Base-by-base conservation (phyloP, 2,329 filamentous ascomycete genomes). In the Westerdykella sp. region DNA sequence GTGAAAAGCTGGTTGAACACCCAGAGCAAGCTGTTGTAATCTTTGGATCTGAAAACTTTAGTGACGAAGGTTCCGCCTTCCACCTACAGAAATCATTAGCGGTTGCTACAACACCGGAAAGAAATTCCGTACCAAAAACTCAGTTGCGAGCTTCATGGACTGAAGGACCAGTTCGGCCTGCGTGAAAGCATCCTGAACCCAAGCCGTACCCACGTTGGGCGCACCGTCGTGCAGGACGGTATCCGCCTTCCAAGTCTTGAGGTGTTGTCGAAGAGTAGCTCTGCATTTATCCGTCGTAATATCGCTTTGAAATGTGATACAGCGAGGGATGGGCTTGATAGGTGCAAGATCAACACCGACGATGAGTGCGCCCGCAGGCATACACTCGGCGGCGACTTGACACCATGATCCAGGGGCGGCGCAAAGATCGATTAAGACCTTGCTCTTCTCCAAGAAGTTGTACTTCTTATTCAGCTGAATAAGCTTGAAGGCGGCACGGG, bases 401-500 rank as follows among this genome's bases (percentile, higher is more conserved):
- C 86, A 91, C 91, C 91, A 97, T 67, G 86, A 93, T 69, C 93
- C 93, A 25, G 93, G 93, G 15, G 93, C 93, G 53, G 93, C 93
- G 73, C 93, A 98, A 65, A 98, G 85, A 83, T 98, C 94, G 66
- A 98, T 77, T 48, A 96, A 75, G 59, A 97, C 93, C 74, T 87
- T 95, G 71, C 88, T 94, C 76, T 94, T 91, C 69, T 97, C 89
- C 56, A 98, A 75, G 70, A 98, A 98, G 55, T 88, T 87, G 84
- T 95, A 98, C 68, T 96, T 97, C 73, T 97, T 96, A 74, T 98
- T 98, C 59, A 98, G 75, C 69, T 98, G 91, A 56, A 98, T 91
- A 57, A 98, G 73, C 73, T 98, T 98, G 79, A 97, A 97, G 44
- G 93, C 90, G 57, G 93, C 90, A 78, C 93, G 81, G 49, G 93